A percentile compares a stretch with the other conserved stretches of the same genome.
Evolutionary conservation across 345 rosid genomes (phyloP).

Genomic region (Acer campestre): DNA sequence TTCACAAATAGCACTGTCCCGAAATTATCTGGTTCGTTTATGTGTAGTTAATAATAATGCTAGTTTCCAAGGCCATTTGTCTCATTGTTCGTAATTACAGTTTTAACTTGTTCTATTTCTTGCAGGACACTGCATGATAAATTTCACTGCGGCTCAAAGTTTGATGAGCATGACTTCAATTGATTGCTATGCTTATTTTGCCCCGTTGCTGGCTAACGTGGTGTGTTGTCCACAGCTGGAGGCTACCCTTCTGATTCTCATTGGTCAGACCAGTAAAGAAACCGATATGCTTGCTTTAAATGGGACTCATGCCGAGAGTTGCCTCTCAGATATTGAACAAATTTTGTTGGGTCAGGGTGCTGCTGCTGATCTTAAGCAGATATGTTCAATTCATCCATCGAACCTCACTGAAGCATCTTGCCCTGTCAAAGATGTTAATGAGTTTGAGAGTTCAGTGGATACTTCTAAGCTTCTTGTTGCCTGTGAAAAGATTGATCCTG

Average conservation of each 20-base stretch:
- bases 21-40: slow-evolving; percentile 71
- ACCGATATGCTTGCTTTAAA: slow-evolving; percentile 72
- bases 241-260: slow-evolving; percentile 73
- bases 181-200: slow-evolving; percentile 78
- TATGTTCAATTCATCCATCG: slow-evolving; percentile 63
- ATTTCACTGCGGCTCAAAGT: slow-evolving; percentile 70
- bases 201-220: slow-evolving; percentile 85
- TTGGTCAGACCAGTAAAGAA: slow-evolving; percentile 76
- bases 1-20: slow-evolving; percentile 71
- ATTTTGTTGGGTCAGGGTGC: slow-evolving; percentile 84
- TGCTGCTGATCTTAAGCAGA: slow-evolving; percentile 44
- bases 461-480: slow-evolving; percentile 72
- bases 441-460: slow-evolving; percentile 70
- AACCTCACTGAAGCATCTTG: slow-evolving; percentile 88
- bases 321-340: slow-evolving; percentile 82
- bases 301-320: slow-evolving; percentile 61
- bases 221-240: slow-evolving; percentile 95
- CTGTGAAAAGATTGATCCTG: slow-evolving; percentile 79
- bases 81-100: slow-evolving; percentile 2
- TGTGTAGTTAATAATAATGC: slow-evolving; percentile 11
- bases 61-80: slow-evolving; percentile 4
- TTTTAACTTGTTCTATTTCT: slow-evolving; percentile 15
- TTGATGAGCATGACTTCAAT: slow-evolving; percentile 76
- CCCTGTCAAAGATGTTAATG: slow-evolving; percentile 70
- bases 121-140: slow-evolving; percentile 72